phyloP scores from a whole-genome alignment of 305 asterid genomes.

The Solanum chacoense region DNA sequence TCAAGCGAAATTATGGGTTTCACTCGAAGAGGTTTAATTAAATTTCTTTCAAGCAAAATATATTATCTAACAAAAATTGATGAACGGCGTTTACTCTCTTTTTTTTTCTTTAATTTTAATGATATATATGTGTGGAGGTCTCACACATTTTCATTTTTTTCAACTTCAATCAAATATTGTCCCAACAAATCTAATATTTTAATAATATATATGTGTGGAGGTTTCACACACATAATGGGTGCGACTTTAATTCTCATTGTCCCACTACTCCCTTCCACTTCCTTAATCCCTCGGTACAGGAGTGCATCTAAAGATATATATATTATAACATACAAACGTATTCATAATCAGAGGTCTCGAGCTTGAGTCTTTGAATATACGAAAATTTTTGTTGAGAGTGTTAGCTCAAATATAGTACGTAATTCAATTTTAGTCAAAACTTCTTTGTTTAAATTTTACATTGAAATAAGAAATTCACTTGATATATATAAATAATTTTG shows the following conservation, averaged over 20 bases:
- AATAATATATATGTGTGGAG: not conserved
- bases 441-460: not conserved
- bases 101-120: not conserved
- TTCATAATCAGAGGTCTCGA: not conserved
- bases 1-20: not conserved
- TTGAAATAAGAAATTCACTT: not conserved
- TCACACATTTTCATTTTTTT: not conserved
- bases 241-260: not conserved
- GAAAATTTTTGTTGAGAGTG: rapidly evolving
- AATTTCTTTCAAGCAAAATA: too few relatives aligned
- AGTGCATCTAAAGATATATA: not conserved
- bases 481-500: too few relatives aligned
- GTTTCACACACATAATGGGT: not conserved
- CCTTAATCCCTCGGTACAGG: not conserved
- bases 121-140: not conserved
- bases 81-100: not conserved
- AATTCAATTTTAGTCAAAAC: not conserved
- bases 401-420: not conserved
- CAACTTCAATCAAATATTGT: not conserved
- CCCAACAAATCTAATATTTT: not conserved
- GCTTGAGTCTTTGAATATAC: not conserved
- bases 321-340: too few relatives aligned
- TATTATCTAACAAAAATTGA: not conserved
- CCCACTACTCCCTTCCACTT: not conserved
- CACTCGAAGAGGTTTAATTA: not conserved